Base-by-base conservation (phyloP, 805 yeast genomes). In the Metschnikowia gelsemii region DNA sequence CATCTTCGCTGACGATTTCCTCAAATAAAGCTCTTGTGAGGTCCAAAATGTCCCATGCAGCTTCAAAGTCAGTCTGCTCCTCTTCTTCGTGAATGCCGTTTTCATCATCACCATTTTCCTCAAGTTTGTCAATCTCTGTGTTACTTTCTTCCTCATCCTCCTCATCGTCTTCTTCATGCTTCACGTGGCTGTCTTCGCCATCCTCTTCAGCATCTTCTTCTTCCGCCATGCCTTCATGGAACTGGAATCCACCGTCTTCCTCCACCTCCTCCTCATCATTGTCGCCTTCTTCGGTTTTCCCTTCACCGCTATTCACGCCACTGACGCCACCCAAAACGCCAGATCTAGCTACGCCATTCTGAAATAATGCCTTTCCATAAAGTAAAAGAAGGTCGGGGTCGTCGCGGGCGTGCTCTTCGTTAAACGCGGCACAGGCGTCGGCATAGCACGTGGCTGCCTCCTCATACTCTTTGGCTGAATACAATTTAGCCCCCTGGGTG, bases 11-110 rank as follows among this genome's bases (percentile, higher is more conserved):
- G 3, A 77, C 52, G 39, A 70, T 57, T 33, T 68, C 61, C 56
- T 78, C 81, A 51, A 78, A 84, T 32, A 85, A 59, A 2, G 83
- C 72, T 47, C 96, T 75, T 2, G 96, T 76, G 28, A 87, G 68
- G 57, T 90, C 96, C 14, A 89, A 66, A 7, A 87, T 76, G 38
- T 86, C 93, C 93, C 96, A 86, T 0, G 96, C 95, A 13, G 82
- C 78, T 58, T 85, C 95, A 55, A 91, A 87, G 54, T 84, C 95
- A 13, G 80, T 73, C 49, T 81, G 85, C 29, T 78, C 77, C 17
- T 78, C 77, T 18, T 61, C 76, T 18, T 54, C 58, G 2, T 56
- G 55, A 6, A 46, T 63, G 3, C 47, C 55, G 0, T 54, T 45
- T 8, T 53, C 63, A 11, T 54, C 61, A 8, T 54, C 38, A 3